Conservation (phyloP, 139 green algal genomes). For the Picochlorum sp. region DNA sequence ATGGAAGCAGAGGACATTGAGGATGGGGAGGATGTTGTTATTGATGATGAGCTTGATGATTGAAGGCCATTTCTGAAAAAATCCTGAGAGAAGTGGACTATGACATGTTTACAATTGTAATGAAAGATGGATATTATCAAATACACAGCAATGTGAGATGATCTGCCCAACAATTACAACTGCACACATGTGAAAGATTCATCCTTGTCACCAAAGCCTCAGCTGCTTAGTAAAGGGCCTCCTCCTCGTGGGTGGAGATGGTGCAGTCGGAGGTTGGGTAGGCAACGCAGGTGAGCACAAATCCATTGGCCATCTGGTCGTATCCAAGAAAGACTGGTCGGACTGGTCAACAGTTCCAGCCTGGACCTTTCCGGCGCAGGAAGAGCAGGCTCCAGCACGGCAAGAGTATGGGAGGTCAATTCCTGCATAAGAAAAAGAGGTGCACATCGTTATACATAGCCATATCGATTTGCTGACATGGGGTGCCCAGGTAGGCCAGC, state of each 20-base stretch:
- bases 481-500: too few relatives aligned
- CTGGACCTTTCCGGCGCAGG: conserved; percentile 69
- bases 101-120: background rate
- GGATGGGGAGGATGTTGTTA: too few relatives aligned
- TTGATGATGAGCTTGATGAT: too few relatives aligned
- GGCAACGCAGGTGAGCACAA: conserved; percentile 80
- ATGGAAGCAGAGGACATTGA: too few relatives aligned
- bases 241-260: conserved; percentile 74
- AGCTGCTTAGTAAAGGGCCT: conserved; percentile 56
- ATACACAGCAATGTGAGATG: background rate
- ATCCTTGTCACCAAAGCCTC: background rate
- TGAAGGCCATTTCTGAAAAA: too few relatives aligned
- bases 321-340: conserved; percentile 83
- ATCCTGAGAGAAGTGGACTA: too few relatives aligned
- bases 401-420: conserved; percentile 83
- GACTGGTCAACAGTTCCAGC: conserved; percentile 68
- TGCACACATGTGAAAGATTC: background rate
- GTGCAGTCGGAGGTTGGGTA: conserved; percentile 74
- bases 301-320: conserved; percentile 70
- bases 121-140: background rate
- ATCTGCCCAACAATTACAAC: background rate
- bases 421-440: conserved; percentile 16
- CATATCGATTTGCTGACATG: too few relatives aligned
- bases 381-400: conserved; percentile 77
- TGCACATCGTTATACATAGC: background rate